Base-by-base conservation (phyloP, 2,329 filamentous ascomycete genomes). In the Fusarium sp. region DNA sequence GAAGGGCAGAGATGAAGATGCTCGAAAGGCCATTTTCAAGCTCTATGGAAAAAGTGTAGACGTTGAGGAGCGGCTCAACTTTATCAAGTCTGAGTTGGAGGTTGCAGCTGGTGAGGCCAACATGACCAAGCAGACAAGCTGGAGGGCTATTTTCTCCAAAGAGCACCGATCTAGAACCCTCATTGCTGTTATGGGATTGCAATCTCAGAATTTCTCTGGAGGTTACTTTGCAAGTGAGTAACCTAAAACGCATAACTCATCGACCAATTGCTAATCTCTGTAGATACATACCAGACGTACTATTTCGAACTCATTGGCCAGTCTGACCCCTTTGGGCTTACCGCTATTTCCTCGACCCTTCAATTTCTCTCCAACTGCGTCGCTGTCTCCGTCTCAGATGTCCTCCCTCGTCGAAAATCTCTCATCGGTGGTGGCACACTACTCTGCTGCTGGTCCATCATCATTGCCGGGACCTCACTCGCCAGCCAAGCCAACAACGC, bases 281-380 rank as follows among this genome's bases (percentile, higher is more conserved):
- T 35, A 78, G 77, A 79, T 51, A 79, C 77, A 0, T 79, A 79
- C 16, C 78, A 79, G 62, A 79, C 78, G 0, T 79, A 79, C 46
- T 79, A 79, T 33, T 79, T 79, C 40, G 77, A 79, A 22, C 77
- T 79, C 67, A 79, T 79, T 7, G 78, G 78, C 8, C 78, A 79
- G 60, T 46, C 78, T 8, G 74, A 79, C 5, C 73, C 78, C 11
- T 79, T 79, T 36, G 78, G 78, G 0, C 75, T 79, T 0, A 79
- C 78, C 2, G 78, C 78, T 1, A 79, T 79, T 3, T 79, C 78
- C 0, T 79, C 77, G 1, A 79, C 77, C 0, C 74, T 79, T 7
- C 77, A 79, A 14, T 79, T 79, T 51, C 7, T 79, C 4, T 79
- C 77, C 53, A 79, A 79, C 62, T 75, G 69, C 20, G 66, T 78